These are phyloP conservation scores for Podila horticola DNA, from an alignment of 192 early-diverging fungal species.

Conservation along the genomic window DNA sequence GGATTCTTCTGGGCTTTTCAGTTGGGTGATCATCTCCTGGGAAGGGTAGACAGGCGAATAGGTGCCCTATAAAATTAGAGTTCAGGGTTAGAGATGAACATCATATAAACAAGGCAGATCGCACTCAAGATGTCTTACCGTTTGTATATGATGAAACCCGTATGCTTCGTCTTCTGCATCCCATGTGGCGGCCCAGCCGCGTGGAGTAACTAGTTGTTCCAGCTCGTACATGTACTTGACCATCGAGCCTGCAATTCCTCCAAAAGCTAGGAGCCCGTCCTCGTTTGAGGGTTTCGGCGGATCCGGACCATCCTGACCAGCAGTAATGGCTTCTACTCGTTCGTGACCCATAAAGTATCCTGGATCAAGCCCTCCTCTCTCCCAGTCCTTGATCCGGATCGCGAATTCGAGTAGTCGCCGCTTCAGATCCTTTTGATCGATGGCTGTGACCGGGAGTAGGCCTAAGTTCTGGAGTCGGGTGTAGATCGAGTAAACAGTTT, in stretches of 20 bases:
- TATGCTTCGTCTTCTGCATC: constrained; percentile 43
- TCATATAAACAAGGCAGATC: background rate
- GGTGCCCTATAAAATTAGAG: constrained; percentile 11
- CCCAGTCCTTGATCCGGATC: constrained; percentile 29
- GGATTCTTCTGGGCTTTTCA: constrained; percentile 18
- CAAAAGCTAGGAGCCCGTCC: constrained; percentile 1
- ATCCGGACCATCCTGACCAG: background rate
- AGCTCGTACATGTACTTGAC: constrained; percentile 26
- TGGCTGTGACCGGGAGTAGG: constrained; percentile 10
- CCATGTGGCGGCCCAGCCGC: constrained; percentile 28
- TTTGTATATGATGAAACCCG: constrained; percentile 31
- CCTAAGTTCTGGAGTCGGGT: constrained; percentile 17
- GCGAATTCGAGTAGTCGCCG: constrained; percentile 34
- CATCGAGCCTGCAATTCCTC: constrained; percentile 38
- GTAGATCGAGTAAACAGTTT: constrained; percentile 9
- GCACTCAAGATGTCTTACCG: constrained; percentile 7
- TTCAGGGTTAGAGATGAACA: background rate
- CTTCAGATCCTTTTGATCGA: constrained; percentile 28
- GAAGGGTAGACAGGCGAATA: constrained; percentile 38
- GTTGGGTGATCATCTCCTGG: constrained; percentile 11
- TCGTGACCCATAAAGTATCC: constrained; percentile 30
- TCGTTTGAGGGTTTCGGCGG: background rate
- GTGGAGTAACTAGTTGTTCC: constrained; percentile 22
- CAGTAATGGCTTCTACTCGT: constrained; percentile 2
- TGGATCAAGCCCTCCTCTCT: constrained; percentile 24